phyloP scores from a whole-genome alignment of 495 filamentous ascomycete species.

The Aspergillus diversus region DNA sequence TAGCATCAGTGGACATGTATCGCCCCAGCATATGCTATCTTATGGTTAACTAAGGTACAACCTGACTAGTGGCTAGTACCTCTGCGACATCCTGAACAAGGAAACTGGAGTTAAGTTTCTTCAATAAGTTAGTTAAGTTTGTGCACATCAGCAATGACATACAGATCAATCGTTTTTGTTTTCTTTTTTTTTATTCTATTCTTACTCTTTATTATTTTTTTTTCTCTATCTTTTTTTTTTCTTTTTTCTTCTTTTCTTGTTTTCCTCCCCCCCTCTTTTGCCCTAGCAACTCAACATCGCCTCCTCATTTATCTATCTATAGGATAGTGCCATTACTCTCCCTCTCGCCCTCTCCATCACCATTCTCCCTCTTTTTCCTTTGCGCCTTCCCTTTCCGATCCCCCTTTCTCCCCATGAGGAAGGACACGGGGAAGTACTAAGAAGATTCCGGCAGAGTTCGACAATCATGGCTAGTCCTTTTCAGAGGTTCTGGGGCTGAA shows the following conservation, averaged over 20 bases:
- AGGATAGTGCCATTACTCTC: neutral
- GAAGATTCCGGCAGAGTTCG: conserved; percentile 33
- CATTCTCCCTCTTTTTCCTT: conserved; percentile 5
- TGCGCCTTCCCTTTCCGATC: conserved; percentile 6
- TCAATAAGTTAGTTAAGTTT: conserved; percentile 7
- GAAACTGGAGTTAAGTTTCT: conserved; percentile 22
- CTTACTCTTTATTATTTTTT: conserved; percentile 15
- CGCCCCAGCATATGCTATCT: conserved; percentile 21
- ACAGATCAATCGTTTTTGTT: conserved; percentile 25
- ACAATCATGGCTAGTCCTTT: conserved; percentile 21
- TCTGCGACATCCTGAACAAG: conserved; percentile 30
- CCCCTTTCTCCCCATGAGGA: conserved; percentile 21
- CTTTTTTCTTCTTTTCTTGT: conserved; percentile 12
- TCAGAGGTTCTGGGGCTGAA: conserved; percentile 20
- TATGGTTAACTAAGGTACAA: conserved; percentile 11
- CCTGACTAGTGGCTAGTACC: conserved; percentile 29
- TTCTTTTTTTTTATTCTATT: conserved; percentile 14
- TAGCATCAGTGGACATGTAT: conserved; percentile 36
- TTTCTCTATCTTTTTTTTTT: conserved; percentile 13
- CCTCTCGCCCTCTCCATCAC: neutral
- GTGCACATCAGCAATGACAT: conserved; percentile 26
- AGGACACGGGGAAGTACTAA: conserved; percentile 26
- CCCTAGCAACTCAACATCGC: neutral
- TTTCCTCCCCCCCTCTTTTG: conserved; percentile 6
- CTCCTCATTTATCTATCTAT: neutral